phyloP scores from a whole-genome alignment of 805 yeast genomes.

The Schizosaccharomyces octosporus region DNA sequence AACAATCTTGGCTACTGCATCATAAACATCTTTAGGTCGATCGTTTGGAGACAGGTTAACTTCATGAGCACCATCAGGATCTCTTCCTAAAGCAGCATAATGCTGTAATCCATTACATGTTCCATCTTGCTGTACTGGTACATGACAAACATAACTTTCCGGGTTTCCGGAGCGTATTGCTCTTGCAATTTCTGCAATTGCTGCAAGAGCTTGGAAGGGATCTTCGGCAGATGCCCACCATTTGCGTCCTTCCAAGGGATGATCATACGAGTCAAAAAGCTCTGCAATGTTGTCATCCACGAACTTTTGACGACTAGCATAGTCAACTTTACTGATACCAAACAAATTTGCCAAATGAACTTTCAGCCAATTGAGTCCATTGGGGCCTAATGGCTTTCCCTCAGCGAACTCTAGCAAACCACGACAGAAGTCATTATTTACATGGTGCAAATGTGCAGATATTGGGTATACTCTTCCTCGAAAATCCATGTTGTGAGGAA shows the following conservation, averaged over 20 bases:
- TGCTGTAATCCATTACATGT: slow-evolving; percentile 47
- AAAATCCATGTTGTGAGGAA: slow-evolving; percentile 41
- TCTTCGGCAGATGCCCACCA: slow-evolving; percentile 39
- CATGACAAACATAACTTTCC: slow-evolving; percentile 22
- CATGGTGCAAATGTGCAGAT: slow-evolving; percentile 37
- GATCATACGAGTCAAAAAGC: slow-evolving; percentile 21
- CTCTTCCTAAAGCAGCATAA: slow-evolving; percentile 51
- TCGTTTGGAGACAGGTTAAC: slow-evolving; percentile 33
- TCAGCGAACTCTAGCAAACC: slow-evolving; percentile 36
- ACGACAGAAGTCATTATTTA: slow-evolving; percentile 37
- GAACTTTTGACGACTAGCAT: slow-evolving; percentile 26
- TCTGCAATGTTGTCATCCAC: slow-evolving; percentile 23
- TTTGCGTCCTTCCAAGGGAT: slow-evolving; percentile 22
- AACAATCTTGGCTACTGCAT: slow-evolving; percentile 30
- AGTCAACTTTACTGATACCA: slow-evolving; percentile 31
- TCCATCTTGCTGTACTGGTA: slow-evolving; percentile 44
- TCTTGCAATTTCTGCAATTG: slow-evolving; percentile 26
- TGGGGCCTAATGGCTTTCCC: slow-evolving; percentile 26
- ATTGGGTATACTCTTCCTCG: slow-evolving; percentile 43
- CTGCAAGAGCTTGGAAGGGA: slow-evolving; percentile 39
- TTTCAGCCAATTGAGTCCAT: slow-evolving; percentile 35
- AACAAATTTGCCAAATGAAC: slow-evolving; percentile 35
- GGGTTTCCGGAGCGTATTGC: slow-evolving; percentile 29
- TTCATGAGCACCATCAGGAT: slow-evolving; percentile 36
- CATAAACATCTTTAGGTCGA: slow-evolving; percentile 37